Evolutionary conservation across 345 rosid species (phyloP).

Genomic region (Cochlearia excelsa): DNA sequence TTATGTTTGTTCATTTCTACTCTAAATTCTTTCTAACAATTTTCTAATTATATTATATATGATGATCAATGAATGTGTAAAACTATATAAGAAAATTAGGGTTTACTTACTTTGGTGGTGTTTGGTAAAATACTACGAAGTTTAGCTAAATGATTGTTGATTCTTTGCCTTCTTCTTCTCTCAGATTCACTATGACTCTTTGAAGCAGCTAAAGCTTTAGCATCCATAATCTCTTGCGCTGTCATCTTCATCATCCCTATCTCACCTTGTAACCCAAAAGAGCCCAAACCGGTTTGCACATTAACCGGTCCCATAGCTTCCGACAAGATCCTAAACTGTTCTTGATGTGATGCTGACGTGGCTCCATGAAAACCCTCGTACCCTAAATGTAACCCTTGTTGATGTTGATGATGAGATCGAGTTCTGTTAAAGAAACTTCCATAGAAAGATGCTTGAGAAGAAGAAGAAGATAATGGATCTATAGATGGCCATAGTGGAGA

Average conservation of each 20-base stretch:
- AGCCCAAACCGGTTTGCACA: conserved; percentile 54
- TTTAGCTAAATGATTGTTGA: conserved; percentile 93
- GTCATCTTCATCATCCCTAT: conserved; percentile 88
- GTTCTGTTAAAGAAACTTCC: conserved; percentile 58
- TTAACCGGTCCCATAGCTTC: conserved; percentile 67
- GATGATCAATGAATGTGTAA: neutral
- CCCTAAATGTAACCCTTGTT: conserved; percentile 40
- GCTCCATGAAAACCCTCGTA: conserved; percentile 47
- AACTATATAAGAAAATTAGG: neutral
- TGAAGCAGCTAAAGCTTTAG: conserved; percentile 97
- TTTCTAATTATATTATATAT: neutral
- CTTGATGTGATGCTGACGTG: conserved; percentile 34
- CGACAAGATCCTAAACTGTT: conserved; percentile 77
- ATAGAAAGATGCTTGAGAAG: conserved; percentile 53
- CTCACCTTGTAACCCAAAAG: conserved; percentile 81
- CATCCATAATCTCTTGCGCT: conserved; percentile 99
- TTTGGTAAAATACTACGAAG: conserved; percentile 91
- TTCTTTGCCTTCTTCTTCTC: conserved; percentile 90
- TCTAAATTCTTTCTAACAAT: conserved; percentile 16
- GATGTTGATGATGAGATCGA: conserved; percentile 33
- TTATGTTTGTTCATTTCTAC: conserved; percentile 33
- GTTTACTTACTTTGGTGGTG: conserved; percentile 86
- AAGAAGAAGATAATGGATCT: conserved; percentile 32
- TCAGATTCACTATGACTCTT: conserved; percentile 98
- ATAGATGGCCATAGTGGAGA: conserved; percentile 46